These are phyloP conservation scores for Mortierella alpina DNA, from an alignment of 192 early-diverging fungal genomes.

Conservation along the genomic window DNA sequence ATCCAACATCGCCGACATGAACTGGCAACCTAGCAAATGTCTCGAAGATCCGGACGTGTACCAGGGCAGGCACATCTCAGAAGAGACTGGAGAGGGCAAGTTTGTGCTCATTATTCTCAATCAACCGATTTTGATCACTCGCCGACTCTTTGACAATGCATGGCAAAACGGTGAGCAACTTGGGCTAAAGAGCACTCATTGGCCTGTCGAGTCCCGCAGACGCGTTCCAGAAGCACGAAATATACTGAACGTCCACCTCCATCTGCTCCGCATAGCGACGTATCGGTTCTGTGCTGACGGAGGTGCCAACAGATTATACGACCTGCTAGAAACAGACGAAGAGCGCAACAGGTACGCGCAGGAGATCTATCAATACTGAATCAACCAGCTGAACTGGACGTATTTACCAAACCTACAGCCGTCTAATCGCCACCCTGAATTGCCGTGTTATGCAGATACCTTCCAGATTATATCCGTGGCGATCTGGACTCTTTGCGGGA, in stretches of 20 bases:
- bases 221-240: no score
- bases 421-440: neutral
- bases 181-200: neutral
- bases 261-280: constrained; percentile 52
- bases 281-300: constrained; percentile 87
- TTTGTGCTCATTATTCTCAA: constrained; percentile 80
- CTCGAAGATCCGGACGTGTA: constrained; percentile 23
- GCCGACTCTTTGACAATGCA: constrained; percentile 45
- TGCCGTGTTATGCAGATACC: constrained; percentile 54
- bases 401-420: neutral
- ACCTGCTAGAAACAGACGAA: constrained; percentile 62
- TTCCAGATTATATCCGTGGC: constrained; percentile 85
- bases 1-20: constrained; percentile 1
- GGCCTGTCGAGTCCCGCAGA: neutral
- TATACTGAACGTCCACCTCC: neutral
- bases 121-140: constrained; percentile 66
- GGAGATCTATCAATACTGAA: neutral
- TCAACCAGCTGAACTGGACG: no score
- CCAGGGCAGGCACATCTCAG: constrained; percentile 2
- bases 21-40: constrained; percentile 44
- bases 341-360: constrained; percentile 52
- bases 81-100: neutral
- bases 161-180: constrained; percentile 52
- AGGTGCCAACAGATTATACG: constrained; percentile 88
- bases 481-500: constrained; percentile 86